Conservation (phyloP, 1,284 basidiomycete genomes). For the Austroboletus novae-zelandiae region DNA sequence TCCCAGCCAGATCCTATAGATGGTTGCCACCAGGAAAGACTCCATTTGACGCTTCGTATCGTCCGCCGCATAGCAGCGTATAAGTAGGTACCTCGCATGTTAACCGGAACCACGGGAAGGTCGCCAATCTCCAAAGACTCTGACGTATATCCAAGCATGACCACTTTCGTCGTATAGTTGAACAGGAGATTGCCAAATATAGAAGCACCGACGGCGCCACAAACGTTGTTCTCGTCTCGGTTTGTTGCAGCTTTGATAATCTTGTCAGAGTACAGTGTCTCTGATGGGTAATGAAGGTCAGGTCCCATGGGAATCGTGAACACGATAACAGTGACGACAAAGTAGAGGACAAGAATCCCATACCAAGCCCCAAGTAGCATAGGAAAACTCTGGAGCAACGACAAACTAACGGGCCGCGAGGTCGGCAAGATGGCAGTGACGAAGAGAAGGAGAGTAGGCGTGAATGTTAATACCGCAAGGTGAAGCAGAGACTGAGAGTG, state of each 20-base stretch:
- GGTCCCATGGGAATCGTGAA: slow-evolving; percentile 72
- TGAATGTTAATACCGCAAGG: slow-evolving; percentile 55
- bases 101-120: slow-evolving; percentile 71
- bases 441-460: slow-evolving; percentile 52
- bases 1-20: slow-evolving; percentile 58
- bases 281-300: slow-evolving; percentile 65
- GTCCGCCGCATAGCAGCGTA: slow-evolving; percentile 37
- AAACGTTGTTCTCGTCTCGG: slow-evolving; percentile 61
- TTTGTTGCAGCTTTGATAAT: slow-evolving; percentile 56
- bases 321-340: slow-evolving; percentile 37
- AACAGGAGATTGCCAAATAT: slow-evolving; percentile 48
- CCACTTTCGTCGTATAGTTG: slow-evolving; percentile 80
- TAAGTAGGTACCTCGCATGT: slow-evolving; percentile 66
- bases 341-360: slow-evolving; percentile 31
- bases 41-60: slow-evolving; percentile 38
- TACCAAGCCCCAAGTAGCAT: slow-evolving; percentile 18
- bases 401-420: slow-evolving; percentile 17
- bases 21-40: slow-evolving; percentile 37
- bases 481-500: slow-evolving; percentile 70
- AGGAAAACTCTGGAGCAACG: slow-evolving; percentile 9
- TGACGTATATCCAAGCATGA: slow-evolving; percentile 74
- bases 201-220: slow-evolving; percentile 49
- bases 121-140: slow-evolving; percentile 82
- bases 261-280: slow-evolving; percentile 74
- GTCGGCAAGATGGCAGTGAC: slow-evolving; percentile 55